Percentiles rank a stretch among this genome's conserved stretches.
phyloP scores from a whole-genome alignment of 805 yeast genomes.

The Saccharomycopsis synnaedendra region DNA sequence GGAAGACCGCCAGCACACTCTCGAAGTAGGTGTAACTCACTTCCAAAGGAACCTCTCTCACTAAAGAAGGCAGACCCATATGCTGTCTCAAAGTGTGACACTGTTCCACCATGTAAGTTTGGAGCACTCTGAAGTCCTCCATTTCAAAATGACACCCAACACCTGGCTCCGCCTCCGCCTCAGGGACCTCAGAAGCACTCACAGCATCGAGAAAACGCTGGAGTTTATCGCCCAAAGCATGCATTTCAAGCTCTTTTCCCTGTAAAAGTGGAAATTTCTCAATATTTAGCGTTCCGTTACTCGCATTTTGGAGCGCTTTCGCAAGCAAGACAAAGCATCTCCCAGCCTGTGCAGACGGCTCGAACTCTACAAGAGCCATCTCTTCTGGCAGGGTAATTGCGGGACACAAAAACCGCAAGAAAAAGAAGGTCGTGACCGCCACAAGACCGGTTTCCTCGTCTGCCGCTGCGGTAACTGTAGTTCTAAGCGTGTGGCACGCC shows the following conservation, averaged over 20 bases:
- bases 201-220: constrained; percentile 29
- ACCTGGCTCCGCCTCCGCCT: neutral
- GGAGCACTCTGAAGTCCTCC: constrained; percentile 8
- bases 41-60: neutral
- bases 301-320: constrained; percentile 75
- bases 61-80: neutral
- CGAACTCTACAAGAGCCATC: constrained; percentile 24
- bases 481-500: constrained; percentile 62
- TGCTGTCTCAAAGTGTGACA: constrained; percentile 22
- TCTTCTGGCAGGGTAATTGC: constrained; percentile 84
- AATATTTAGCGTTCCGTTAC: constrained; percentile 62
- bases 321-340: constrained; percentile 55
- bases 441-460: constrained; percentile 24
- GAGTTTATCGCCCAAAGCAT: constrained; percentile 28
- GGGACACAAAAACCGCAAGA: constrained; percentile 74
- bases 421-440: constrained; percentile 81
- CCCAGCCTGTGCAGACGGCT: constrained; percentile 22
- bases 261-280: constrained; percentile 53
- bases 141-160: neutral
- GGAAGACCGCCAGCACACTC: constrained; percentile 25
- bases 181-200: constrained; percentile 18
- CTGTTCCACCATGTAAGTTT: constrained; percentile 4
- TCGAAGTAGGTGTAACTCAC: neutral
- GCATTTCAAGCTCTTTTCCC: constrained; percentile 30
- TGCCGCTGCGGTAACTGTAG: constrained; percentile 28